phyloP scores from a whole-genome alignment of 345 rosid species.

The Citrus inodora region DNA sequence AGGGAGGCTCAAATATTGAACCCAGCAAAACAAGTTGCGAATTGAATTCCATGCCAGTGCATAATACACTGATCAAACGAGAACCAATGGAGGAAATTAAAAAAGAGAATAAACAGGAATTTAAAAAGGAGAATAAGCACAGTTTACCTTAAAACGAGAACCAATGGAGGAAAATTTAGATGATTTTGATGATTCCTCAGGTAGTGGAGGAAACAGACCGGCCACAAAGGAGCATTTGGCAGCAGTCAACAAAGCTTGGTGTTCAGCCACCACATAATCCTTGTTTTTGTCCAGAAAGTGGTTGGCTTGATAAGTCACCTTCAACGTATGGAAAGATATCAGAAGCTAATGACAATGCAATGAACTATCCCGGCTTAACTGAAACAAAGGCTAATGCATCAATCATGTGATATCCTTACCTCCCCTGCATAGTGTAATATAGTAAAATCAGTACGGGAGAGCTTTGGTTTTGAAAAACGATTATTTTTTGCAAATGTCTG shows the following conservation, averaged over 20 bases:
- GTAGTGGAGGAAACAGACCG: constrained; percentile 73
- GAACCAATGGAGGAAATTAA: background rate
- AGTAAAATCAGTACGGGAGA: constrained; percentile 82
- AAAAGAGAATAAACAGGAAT: background rate
- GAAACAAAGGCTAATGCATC: background rate
- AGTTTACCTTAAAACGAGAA: constrained; percentile 74
- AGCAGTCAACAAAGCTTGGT: constrained; percentile 79
- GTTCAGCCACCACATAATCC: constrained; percentile 95
- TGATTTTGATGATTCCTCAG: constrained; percentile 81
- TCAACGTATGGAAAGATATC: constrained; percentile 8
- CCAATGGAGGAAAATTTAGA: constrained; percentile 97
- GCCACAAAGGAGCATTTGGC: constrained; percentile 76
- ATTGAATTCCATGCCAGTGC: background rate
- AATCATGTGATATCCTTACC: constrained; percentile 38
- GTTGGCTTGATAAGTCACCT: constrained; percentile 82
- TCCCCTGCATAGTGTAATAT: constrained; percentile 93
- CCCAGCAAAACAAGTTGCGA: background rate
- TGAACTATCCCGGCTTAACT: background rate
- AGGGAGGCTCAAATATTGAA: background rate
- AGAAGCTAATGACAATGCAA: background rate
- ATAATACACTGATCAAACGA: background rate
- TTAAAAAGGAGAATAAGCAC: background rate
- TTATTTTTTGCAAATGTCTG: constrained; percentile 73
- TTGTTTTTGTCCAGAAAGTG: constrained; percentile 87
- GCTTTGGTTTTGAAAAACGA: constrained; percentile 93